Evolutionary conservation across 1,139 yeast species (phyloP), one percentile per base, ranked within the genome.

Genomic region (Zhuliangozyma blackwelliae): DNA sequence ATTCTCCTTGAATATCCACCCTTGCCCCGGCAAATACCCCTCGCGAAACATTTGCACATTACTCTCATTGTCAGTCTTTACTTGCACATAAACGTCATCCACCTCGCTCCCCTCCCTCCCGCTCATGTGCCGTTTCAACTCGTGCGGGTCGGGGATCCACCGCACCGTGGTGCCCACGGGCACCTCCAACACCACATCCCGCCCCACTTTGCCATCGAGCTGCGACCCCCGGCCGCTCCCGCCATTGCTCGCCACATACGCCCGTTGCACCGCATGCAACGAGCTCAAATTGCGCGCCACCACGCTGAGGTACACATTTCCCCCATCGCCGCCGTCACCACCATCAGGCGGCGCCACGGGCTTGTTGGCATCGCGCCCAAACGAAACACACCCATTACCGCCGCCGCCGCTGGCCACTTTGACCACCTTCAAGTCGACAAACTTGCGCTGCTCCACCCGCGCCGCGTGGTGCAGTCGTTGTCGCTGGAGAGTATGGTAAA

Each of bases 291-390:
- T 86, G 23, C 38, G 35, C 31, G 76, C 79, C 2, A 82, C 81
- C 2, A 95, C 96, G 54, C 81, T 86, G 5, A 92, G 75, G 54
- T 82, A 90, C 3, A 92, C 75, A 38, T 84, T 74, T 2, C 98
- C 98, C 10, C 98, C 98, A 43, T 72, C 67, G 5, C 98, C 98
- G 20, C 98, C 98, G 59, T 92, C 97, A 11, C 98, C 98, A 20
- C 98, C 98, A 58, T 90, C 96, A 0, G 98, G 95, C 0, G 98
- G 97, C 0, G 98, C 98, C 13, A 74, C 71, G 0, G 96, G 73
- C 31, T 87, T 65, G 36, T 89, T 86, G 2, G 96, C 87, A 50
- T 88, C 97, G 43, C 96, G 66, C 46, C 83, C 75, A 57, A 92
- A 92, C 1, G 97, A 83, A 0, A 88, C 83, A 34, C 79, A 72